Conservation (phyloP, 768 basidiomycete genomes). For the Grammothele lineata region DNA sequence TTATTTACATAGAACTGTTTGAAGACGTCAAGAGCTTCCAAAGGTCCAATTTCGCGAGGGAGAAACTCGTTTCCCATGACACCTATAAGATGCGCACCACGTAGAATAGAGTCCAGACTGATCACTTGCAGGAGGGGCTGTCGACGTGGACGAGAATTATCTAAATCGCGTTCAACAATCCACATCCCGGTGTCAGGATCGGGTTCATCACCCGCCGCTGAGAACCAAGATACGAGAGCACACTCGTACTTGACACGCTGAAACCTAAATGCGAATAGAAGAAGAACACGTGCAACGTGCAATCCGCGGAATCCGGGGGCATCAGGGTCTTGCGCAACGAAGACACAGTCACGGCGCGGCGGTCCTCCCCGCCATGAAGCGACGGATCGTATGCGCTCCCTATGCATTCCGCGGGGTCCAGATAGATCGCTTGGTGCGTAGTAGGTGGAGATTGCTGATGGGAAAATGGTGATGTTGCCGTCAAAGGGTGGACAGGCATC, state of each 20-base stretch:
- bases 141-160: too few species aligned
- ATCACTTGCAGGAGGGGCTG: too few species aligned
- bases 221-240: neutral
- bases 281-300: constrained; percentile 14
- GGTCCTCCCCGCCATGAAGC: constrained; percentile 19
- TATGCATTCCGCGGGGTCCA: constrained; percentile 25
- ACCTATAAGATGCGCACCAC: too few species aligned
- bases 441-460: constrained; percentile 7
- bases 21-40: too few species aligned
- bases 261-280: constrained; percentile 19
- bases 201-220: neutral
- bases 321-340: constrained; percentile 12
- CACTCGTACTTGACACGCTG: constrained; percentile 21
- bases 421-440: constrained; percentile 27
- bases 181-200: neutral
- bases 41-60: too few species aligned
- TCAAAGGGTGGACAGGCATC: neutral
- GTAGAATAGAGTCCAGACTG: too few species aligned
- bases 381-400: constrained; percentile 20
- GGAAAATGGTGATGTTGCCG: neutral
- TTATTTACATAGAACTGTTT: too few species aligned
- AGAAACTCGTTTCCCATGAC: too few species aligned
- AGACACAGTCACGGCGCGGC: constrained; percentile 21
- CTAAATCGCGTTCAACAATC: neutral
- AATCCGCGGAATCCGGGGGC: constrained; percentile 18